Percentiles rank a stretch among this genome's conserved stretches.
Evolutionary conservation across 2,329 filamentous ascomycete genomes (phyloP).

Genomic region (Exophiala oligosperma): DNA sequence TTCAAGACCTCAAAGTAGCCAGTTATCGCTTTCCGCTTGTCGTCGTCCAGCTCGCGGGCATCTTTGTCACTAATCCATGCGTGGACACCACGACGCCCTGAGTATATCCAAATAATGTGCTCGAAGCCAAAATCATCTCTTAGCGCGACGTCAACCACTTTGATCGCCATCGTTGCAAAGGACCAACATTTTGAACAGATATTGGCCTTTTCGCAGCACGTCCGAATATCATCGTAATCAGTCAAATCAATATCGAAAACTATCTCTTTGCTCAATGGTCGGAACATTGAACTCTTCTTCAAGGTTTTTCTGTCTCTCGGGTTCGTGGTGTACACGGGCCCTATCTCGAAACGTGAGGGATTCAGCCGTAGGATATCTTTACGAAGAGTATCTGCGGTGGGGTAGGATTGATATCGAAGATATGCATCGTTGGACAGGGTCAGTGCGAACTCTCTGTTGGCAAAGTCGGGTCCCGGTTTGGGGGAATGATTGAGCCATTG

Average conservation of each 20-base stretch:
- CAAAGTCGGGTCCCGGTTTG: conserved; percentile 82
- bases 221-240: conserved; percentile 95
- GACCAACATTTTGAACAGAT: conserved; percentile 95
- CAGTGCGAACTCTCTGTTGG: conserved; percentile 92
- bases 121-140: conserved; percentile 95
- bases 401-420: conserved; percentile 83
- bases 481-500: conserved; percentile 97
- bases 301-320: conserved; percentile 89
- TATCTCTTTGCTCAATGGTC: conserved; percentile 85
- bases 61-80: conserved; percentile 96
- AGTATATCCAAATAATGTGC: conserved; percentile 98
- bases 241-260: conserved; percentile 99
- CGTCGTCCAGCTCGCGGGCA: conserved; percentile 80
- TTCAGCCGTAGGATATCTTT: conserved; percentile 88
- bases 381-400: conserved; percentile 70
- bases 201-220: conserved; percentile 88
- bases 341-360: conserved; percentile 95
- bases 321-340: conserved; percentile 93
- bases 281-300: conserved; percentile 77
- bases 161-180: conserved; percentile 97
- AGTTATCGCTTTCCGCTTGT: conserved; percentile 79
- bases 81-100: conserved; percentile 91
- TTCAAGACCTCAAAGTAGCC: conserved; percentile 89
- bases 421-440: conserved; percentile 92
- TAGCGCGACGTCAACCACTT: conserved; percentile 82